Evolutionary conservation across 2,329 filamentous ascomycete genomes (phyloP), one percentile per base, ranked within the genome.

Genomic region (Leptographium wingfieldii): DNA sequence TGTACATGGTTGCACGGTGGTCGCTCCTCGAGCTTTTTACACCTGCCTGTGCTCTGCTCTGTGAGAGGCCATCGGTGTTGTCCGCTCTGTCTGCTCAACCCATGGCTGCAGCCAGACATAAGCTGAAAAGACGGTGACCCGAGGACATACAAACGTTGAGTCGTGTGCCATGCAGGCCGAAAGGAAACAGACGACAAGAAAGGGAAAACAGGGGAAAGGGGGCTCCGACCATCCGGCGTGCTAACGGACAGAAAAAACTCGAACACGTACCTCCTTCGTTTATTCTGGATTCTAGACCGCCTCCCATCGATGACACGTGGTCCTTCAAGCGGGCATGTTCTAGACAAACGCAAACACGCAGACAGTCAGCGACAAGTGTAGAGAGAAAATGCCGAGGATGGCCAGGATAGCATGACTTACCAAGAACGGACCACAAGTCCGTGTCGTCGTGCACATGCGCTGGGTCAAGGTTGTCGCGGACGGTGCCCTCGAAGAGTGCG

Each of bases 391-490:
- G 9, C 29, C 33, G 33, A 35, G 33, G 9, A 10, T 35, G 10
- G 33, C 9, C 9, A 35, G 4, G 29, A 31, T 31, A 10, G 48
- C 3, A 27, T 10, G 25, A 80, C 87, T 73, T 80, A 92, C 89
- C 89, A 63, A 96, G 79, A 62, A 95, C 92, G 70, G 88, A 95
- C 94, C 94, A 99, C 40, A 99, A 79, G 70, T 97, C 94, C 5
- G 92, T 96, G 73, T 99, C 95, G 73, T 96, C 92, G 69, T 96
- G 92, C 59, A 95, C 90, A 71, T 96, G 89, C 33, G 88, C 90
- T 29, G 95, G 95, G 70, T 99, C 94, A 48, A 97, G 81, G 69
- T 99, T 99, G 73, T 99, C 94, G 65, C 94, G 84, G 64, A 99
- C 83, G 10, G 73, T 72, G 10, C 74, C 74, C 59, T 78, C 76